phyloP scores from a whole-genome alignment of 75 land plant genomes.

The Sequoia sempervirens region DNA sequence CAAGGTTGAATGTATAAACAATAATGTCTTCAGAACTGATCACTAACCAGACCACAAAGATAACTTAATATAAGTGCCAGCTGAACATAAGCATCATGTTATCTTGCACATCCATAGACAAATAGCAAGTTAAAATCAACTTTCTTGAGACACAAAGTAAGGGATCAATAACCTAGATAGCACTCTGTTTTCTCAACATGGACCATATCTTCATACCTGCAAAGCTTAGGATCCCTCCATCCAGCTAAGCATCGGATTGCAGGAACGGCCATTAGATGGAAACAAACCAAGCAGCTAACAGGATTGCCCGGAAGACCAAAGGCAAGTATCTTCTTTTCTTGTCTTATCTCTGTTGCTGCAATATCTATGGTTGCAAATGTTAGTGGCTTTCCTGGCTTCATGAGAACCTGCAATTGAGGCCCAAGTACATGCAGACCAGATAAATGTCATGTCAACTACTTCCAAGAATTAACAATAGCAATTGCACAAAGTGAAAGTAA shows the following conservation, averaged over 20 bases:
- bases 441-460: background rate
- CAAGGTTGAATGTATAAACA: background rate
- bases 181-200: background rate
- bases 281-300: constrained; percentile 86
- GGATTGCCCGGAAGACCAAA: constrained; percentile 99
- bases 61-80: background rate
- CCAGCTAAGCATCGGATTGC: constrained; percentile 73
- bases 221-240: constrained; percentile 60
- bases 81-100: background rate
- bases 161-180: background rate
- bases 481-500: background rate
- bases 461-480: background rate
- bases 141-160: background rate
- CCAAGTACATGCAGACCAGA: background rate
- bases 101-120: background rate
- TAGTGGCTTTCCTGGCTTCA: constrained; percentile 96
- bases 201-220: constrained; percentile 36
- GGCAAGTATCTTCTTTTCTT: constrained; percentile 49
- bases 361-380: constrained; percentile 78
- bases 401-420: constrained; percentile 49
- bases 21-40: background rate
- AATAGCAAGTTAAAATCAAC: background rate
- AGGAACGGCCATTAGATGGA: constrained; percentile 82
- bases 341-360: constrained; percentile 13
- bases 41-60: constrained; percentile 1